phyloP scores from a whole-genome alignment of 2,329 filamentous ascomycete genomes.

The Cercospora nicotianae region DNA sequence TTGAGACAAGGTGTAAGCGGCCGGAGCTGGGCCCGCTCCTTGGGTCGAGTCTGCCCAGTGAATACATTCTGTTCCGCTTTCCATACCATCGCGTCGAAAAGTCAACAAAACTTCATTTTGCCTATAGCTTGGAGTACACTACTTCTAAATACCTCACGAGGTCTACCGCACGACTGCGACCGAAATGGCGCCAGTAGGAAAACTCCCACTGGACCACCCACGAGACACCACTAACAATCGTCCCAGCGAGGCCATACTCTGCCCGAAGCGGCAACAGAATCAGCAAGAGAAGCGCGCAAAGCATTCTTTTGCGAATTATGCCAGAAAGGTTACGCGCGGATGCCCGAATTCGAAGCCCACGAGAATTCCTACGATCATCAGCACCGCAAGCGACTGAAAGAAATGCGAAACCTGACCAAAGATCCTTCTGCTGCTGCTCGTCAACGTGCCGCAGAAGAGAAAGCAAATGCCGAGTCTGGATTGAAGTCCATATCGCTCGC shows the following conservation, averaged over 20 bases:
- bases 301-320: slow-evolving; percentile 86
- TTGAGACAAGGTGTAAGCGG: slow-evolving; percentile 8
- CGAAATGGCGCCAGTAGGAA: slow-evolving; percentile 14
- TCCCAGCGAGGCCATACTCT: slow-evolving; percentile 36
- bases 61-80: neutral
- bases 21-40: neutral
- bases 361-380: slow-evolving; percentile 93
- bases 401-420: slow-evolving; percentile 81
- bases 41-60: neutral
- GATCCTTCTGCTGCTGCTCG: slow-evolving; percentile 66
- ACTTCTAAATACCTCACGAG: neutral
- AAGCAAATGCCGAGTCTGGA: slow-evolving; percentile 61
- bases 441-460: slow-evolving; percentile 58
- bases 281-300: slow-evolving; percentile 72
- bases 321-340: slow-evolving; percentile 89
- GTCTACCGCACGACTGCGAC: neutral
- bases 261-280: slow-evolving; percentile 51
- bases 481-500: slow-evolving; percentile 53
- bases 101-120: neutral
- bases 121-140: too few relatives aligned
- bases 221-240: neutral
- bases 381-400: slow-evolving; percentile 81
- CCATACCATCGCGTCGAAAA: neutral
- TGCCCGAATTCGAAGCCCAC: slow-evolving; percentile 95
- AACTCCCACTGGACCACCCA: neutral